Percentiles rank a stretch among this genome's conserved stretches.
These are phyloP conservation scores for Dimargaris cristalligena DNA, from an alignment of 192 early-diverging fungal genomes.

Conservation along the genomic window DNA sequence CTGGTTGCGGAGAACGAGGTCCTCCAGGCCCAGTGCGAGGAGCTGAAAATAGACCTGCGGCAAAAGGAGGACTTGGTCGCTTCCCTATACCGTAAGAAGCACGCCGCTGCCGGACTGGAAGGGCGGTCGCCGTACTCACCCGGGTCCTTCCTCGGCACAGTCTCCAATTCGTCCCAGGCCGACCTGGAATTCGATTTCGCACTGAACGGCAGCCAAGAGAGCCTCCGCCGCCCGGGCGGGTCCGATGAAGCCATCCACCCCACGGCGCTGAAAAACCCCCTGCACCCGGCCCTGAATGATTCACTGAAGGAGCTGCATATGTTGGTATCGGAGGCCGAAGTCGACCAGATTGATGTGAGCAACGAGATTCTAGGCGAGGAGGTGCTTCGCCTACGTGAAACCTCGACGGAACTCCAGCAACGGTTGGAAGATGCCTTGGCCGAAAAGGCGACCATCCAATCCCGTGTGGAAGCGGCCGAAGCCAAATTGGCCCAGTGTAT, in stretches of 20 bases:
- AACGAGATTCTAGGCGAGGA: constrained; percentile 8
- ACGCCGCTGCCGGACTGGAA: not conserved
- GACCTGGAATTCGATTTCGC: not conserved
- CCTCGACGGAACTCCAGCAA: not conserved
- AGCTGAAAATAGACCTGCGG: not conserved
- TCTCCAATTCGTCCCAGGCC: too few relatives aligned
- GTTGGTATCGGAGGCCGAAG: not conserved
- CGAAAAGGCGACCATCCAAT: not conserved
- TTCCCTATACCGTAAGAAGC: not conserved
- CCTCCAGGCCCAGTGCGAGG: not conserved
- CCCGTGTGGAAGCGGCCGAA: not conserved
- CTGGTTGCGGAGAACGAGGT: not conserved
- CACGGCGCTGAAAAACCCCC: not conserved
- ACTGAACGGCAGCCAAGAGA: not conserved
- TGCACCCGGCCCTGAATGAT: not conserved
- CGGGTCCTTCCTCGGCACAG: too few relatives aligned
- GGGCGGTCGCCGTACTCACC: not conserved
- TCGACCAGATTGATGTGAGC: not conserved
- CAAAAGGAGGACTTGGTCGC: not conserved
- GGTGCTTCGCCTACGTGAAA: constrained; percentile 1
- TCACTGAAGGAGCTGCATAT: not conserved
- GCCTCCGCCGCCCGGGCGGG: too few relatives aligned
- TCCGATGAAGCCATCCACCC: too few relatives aligned
- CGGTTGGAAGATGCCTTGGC: constrained; percentile 2
- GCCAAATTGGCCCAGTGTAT: constrained; percentile 12